Evolutionary conservation across 176 grass and related monocot genomes (phyloP), one percentile per base, ranked within the genome.

Genomic region (Bothriochloa decipiens): DNA sequence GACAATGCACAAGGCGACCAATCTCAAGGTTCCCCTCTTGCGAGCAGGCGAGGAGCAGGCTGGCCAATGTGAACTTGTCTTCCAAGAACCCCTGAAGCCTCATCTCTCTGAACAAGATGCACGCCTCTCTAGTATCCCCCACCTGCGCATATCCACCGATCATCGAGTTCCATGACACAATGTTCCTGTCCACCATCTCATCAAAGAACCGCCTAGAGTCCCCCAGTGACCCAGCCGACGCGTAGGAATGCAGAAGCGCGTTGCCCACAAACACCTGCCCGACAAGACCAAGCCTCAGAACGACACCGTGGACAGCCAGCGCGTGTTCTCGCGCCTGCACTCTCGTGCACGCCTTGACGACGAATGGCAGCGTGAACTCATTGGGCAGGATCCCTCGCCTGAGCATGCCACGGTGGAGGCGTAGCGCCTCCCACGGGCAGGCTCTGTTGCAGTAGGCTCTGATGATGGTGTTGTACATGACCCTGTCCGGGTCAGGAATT

Each of bases 161-260:
- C 90, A 88, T 88, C 6, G 86, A 75, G 79, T 91, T 91, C 86
- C 90, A 91, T 0, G 86, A 86, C 74, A 91, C 79, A 0, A 79
- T 32, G 2, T 82, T 86, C 50, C 66, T 88, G 49, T 3, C n/a
- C 0, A 1, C 45, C 86, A 91, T 88, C 79, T 88, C 90, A 16
- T 49, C 74, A 43, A 91, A 91, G 72, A 91, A 73, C 17, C 14
- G 29, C 37, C 73, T 70, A 3, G 86, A 81, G 12, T 82, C 67
- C 50, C 8, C 8, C 39, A 86, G 37, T 0, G 7, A 84, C 40
- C 86, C 47, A 0, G 58, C 40, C 0, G 9, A 69, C 0, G 73
- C 66, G 8, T 83, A 88, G 1, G 40, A 81, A 12, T 88, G 83
- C 65, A 86, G 61, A 6, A 88, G 78, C 0, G 79, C 49, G 37